A percentile compares a stretch with the other conserved stretches of the same genome.
Conservation (phyloP, 1,284 basidiomycete species). For the Mycocalia duriaeana region DNA sequence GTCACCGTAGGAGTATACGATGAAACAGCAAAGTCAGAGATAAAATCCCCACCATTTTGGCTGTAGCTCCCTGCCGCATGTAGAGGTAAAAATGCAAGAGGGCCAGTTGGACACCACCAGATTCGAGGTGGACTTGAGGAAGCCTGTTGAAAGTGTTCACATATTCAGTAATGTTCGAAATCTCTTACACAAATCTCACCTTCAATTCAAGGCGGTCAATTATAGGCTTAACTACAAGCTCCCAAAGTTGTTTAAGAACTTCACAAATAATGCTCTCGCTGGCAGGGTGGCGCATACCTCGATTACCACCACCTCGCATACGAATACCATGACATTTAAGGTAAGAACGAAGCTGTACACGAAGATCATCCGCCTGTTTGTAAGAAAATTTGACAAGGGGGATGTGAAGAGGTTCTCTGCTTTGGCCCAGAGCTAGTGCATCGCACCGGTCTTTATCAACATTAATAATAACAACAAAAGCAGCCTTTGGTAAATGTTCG, state of each 20-base stretch:
- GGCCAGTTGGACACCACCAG: slow-evolving; percentile 12
- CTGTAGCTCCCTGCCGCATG: slow-evolving; percentile 19
- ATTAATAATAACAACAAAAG: slow-evolving; percentile 25
- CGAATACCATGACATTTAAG: not conserved
- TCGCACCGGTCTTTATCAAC: slow-evolving; percentile 17
- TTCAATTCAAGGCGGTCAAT: not conserved
- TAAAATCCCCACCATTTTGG: slow-evolving; percentile 1
- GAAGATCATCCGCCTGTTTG: slow-evolving; percentile 6
- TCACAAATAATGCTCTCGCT: not conserved
- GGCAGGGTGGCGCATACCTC: not conserved
- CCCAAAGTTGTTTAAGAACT: not conserved
- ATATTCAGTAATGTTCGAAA: slow-evolving; percentile 10
- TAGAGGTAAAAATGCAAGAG: slow-evolving; percentile 17
- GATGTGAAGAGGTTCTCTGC: slow-evolving; percentile 9
- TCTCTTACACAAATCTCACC: slow-evolving; percentile 12
- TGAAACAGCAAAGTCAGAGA: slow-evolving; percentile 17
- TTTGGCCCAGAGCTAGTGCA: slow-evolving; percentile 18
- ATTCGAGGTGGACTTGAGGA: slow-evolving; percentile 5
- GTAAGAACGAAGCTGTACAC: not conserved
- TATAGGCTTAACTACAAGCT: not conserved
- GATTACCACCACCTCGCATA: not conserved
- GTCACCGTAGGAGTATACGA: slow-evolving; percentile 20
- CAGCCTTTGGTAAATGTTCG: slow-evolving; percentile 14
- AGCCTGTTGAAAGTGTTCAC: slow-evolving; percentile 9
- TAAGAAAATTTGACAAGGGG: slow-evolving; percentile 10